Base-by-base conservation (phyloP, 1,284 basidiomycete genomes). In the Heliocybe sulcata region DNA sequence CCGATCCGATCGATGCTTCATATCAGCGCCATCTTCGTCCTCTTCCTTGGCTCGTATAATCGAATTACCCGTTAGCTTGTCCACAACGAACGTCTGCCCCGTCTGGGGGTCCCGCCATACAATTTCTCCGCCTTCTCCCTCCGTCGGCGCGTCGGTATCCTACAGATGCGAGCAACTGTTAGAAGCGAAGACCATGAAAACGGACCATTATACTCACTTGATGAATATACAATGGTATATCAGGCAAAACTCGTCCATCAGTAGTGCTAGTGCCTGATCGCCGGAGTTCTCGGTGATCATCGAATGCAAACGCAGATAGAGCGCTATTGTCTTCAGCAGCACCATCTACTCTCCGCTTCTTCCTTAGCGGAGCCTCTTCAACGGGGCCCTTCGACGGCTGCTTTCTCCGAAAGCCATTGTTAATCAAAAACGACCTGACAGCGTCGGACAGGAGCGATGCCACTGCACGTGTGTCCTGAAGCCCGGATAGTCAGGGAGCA, bases 51-150 rank as follows among this genome's bases (percentile, higher is more conserved):
- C 12, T n/a, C 54, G 51, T 20, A 54, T 47, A 69, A 63, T 75
- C 73, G 81, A 71, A 67, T 88, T 78, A 11, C 81, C 82, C 10
- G 81, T 82, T 25, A 85, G 77, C 51, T 76, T 65, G 65, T 96
- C 86, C 10, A 94, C 76, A 6, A 87, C 60, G 59, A 87, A 86
- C 0, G 74, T 75, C 65, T 87, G 77, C n/a, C 85, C 80, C 1
- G 84, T 88, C 22, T 61, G 67, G 22, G 79, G 77, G 68, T 91
- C 86, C 31, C 70, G 77, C 86, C 87, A 89, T 23, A 70, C 54
- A 22, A 78, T 62, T 52, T 74, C 70, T 35, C 68, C 63, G 51
- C 4, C 33, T 31, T 20, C 51, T 14, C 16, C 33, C 25, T 31
- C 27, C 19, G 4, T 25, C 8, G 48, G 26, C 16, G 9, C 33